phyloP scores from a whole-genome alignment of 2,329 filamentous ascomycete genomes.

The Chalaropsis thielavioides region DNA sequence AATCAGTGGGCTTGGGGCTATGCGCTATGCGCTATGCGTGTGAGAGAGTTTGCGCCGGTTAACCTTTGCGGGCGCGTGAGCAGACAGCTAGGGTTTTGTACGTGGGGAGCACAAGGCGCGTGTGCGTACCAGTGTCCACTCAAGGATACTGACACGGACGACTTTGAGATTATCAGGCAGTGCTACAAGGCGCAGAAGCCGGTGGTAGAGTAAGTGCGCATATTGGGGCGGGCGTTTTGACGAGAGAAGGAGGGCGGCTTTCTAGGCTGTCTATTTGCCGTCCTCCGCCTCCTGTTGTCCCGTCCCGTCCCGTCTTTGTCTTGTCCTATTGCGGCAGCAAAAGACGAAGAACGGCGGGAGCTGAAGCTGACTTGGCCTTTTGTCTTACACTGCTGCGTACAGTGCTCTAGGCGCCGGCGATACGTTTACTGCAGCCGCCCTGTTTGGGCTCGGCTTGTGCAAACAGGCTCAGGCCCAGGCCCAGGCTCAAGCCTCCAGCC shows the following conservation, averaged over 20 bases:
- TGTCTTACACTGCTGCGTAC: conserved; percentile 19
- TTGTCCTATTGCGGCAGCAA: too few relatives aligned
- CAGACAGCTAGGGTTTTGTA: conserved; percentile 39
- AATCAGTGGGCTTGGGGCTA: neutral
- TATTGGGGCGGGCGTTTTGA: neutral
- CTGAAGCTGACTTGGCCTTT: neutral
- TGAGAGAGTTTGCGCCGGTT: neutral
- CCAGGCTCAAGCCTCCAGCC: neutral
- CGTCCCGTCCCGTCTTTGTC: neutral
- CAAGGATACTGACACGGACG: neutral
- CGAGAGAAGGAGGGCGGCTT: neutral
- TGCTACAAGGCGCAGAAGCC: neutral
- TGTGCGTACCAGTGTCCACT: conserved; percentile 19
- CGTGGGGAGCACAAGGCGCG: conserved; percentile 42
- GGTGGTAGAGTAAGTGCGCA: neutral
- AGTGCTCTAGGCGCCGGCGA: conserved; percentile 62
- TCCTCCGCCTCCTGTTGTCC: neutral
- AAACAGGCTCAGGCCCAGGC: conserved; percentile 26
- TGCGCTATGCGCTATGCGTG: neutral
- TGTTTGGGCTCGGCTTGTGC: conserved; percentile 40
- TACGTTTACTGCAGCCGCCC: conserved; percentile 58
- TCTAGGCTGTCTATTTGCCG: neutral
- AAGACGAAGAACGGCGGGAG: neutral
- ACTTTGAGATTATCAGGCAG: neutral
- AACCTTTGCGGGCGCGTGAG: neutral